Evolutionary conservation across 345 rosid species (phyloP), one percentile per base, ranked within the genome.

Genomic region (Salix suchowensis): DNA sequence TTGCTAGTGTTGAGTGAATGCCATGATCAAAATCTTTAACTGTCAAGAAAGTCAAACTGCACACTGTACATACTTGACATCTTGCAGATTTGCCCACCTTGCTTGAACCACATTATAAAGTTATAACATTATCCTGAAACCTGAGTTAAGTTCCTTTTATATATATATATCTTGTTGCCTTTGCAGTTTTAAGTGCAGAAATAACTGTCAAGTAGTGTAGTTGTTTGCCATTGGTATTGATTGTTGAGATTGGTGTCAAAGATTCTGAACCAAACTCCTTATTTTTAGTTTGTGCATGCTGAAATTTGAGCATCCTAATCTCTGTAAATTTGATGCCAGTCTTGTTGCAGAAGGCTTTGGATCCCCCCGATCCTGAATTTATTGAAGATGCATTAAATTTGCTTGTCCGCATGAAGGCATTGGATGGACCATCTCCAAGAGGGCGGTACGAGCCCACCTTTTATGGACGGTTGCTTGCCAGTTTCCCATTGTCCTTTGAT

Each of bases 371-470:
- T 76, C 82, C 92, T 40, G 87, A 83, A 68, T 90, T 92, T 78
- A 80, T 92, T 81, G 91, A 88, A 77, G 96, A 91, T 74, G 97
- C 98, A 74, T 77, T 92, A 74, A 78, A 79, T 81, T 75, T 91
- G 86, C 93, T 95, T 66, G 75, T 88, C 78, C 86, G 83, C 64
- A 82, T 87, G 75, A 79, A 77, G 15, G 97, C 97, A 80, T 62
- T 95, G 74, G 82, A 77, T 69, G 88, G 81, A 83, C 68, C 77
- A 72, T 85, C 89, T 70, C 42, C 81, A 19, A 86, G 97, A 81
- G 91, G 87, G 42, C 91, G 96, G 69, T 87, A 82, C 70, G 94
- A 90, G 85, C 97, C 98, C 61, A 92, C 98, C 78, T 92, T 91
- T 87, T 91, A 90, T 80, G 98, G 98, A 48, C 88, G 78, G 78